Percentiles rank a stretch among this genome's conserved stretches.
Conservation (phyloP, 306 rosid genomes). For the Trifolium fragiferum region DNA sequence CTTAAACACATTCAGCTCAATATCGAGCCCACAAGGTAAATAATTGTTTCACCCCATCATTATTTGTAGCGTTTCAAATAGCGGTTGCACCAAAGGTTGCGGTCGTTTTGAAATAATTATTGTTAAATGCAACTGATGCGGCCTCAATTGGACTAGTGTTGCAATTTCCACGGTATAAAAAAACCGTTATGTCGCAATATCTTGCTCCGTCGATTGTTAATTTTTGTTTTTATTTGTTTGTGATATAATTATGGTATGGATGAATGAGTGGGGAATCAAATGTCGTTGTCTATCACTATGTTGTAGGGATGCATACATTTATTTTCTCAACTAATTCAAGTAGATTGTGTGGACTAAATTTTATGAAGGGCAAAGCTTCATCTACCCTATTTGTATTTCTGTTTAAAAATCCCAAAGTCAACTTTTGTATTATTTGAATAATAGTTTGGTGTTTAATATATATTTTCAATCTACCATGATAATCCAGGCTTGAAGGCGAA, state of each 20-base stretch:
- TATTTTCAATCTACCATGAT: not conserved
- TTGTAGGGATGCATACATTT: conserved; percentile 16
- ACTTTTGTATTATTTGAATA: not conserved
- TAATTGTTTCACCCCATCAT: not conserved
- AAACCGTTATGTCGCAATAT: no score
- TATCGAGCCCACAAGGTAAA: conserved; percentile 41
- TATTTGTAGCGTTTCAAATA: no score
- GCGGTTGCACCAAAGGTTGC: no score
- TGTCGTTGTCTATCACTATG: not conserved
- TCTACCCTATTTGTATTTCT: not conserved
- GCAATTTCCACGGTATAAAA: no score
- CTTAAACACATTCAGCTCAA: conserved; percentile 69
- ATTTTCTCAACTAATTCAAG: conserved; percentile 1
- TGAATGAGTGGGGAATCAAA: not conserved
- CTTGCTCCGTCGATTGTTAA: not conserved
- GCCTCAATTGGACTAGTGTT: no score
- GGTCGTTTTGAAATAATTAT: no score
- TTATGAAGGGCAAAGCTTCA: not conserved
- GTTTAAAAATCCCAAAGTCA: not conserved
- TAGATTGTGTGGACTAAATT: not conserved
- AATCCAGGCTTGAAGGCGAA: not conserved
- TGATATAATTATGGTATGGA: not conserved
- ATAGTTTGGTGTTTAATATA: no score
- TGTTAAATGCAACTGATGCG: no score
- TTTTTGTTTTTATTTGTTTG: not conserved